Evolutionary conservation across 208 protist species (phyloP), one percentile per base, ranked within the genome.

Genomic region (Acanthamoeba lugdunensis): DNA sequence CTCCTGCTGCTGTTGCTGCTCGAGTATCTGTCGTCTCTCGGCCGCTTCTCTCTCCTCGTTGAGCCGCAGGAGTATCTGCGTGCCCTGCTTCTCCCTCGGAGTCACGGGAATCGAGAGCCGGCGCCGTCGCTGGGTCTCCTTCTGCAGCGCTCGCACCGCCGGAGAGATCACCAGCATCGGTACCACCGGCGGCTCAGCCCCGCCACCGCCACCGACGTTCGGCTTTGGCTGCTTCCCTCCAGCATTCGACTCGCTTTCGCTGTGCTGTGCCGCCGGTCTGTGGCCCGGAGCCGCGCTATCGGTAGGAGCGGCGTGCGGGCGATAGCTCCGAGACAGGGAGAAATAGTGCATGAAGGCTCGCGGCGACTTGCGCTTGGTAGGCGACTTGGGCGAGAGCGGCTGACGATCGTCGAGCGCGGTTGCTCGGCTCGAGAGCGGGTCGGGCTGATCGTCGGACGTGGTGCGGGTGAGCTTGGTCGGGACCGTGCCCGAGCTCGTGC

Each of bases 71-170:
- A 84, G 11, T 8, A 84, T 84, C 48, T 84, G 45, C 2, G 75
- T 84, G 18, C 75, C 75, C 41, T 25, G 6, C 75, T 84, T 84
- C 48, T 84, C 75, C 41, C 75, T 23, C 48, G 75, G 75, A 9
- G 75, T 84, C 37, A 84, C 45, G 1, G 75, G 75, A 28, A 58
- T 84, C 5, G 75, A 84, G 41, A 84, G 75, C 33, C 75, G 69
- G 21, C 69, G n/a, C 14, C 11, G n/a, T 48, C 25, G 28, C 48
- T 30, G 45, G 21, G 33, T 2, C 45, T 58, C 48, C 75, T 56
- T 48, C 21, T 77, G 69, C 1, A 77, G 41, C 23, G 75, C 41
- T 11, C 33, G 4, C 21, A 84, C 75, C 6, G 71, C n/a, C 71
- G 13, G 16, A 6, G 45, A 58, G n/a, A 13, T 33, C 33, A 56